These are phyloP conservation scores for Solanum etuberosum DNA, from an alignment of 257 asterid genomes.

Conservation along the genomic window DNA sequence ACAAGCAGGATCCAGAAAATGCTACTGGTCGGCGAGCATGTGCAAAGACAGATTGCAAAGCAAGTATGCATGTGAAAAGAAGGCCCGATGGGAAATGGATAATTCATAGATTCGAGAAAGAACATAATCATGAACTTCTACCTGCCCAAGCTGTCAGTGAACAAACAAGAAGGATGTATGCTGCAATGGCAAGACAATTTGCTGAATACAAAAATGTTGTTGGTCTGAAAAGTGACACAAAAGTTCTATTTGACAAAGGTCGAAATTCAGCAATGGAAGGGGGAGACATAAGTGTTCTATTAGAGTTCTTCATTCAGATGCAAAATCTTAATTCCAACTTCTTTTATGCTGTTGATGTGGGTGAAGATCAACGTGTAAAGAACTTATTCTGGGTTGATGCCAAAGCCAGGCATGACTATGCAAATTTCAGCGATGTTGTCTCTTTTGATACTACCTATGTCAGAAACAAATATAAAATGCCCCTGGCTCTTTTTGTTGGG, in stretches of 20 bases:
- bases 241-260: conserved; percentile 60
- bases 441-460: conserved; percentile 79
- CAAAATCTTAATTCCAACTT: conserved; percentile 67
- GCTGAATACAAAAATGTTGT: conserved; percentile 86
- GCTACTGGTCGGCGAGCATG: conserved; percentile 87
- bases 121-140: conserved; percentile 83
- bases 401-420: conserved; percentile 80
- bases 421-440: conserved; percentile 62
- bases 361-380: conserved; percentile 69
- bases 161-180: conserved; percentile 89
- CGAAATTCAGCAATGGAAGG: conserved; percentile 55
- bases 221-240: conserved; percentile 59
- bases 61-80: conserved; percentile 98
- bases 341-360: conserved; percentile 70
- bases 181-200: conserved; percentile 90
- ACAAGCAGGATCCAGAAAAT: conserved; percentile 71
- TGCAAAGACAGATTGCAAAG: conserved; percentile 94
- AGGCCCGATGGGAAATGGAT: conserved; percentile 90
- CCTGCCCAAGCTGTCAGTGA: conserved; percentile 96
- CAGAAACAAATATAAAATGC: conserved; percentile 79
- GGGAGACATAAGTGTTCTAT: conserved; percentile 42
- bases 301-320: conserved; percentile 72
- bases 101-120: conserved; percentile 89
- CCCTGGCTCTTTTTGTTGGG: conserved; percentile 74
- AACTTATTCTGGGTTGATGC: conserved; percentile 88